A percentile compares a stretch with the other conserved stretches of the same genome.
Conservation (phyloP, 2,329 filamentous ascomycete species). For the Phaeosphaeriaceae sp. region DNA sequence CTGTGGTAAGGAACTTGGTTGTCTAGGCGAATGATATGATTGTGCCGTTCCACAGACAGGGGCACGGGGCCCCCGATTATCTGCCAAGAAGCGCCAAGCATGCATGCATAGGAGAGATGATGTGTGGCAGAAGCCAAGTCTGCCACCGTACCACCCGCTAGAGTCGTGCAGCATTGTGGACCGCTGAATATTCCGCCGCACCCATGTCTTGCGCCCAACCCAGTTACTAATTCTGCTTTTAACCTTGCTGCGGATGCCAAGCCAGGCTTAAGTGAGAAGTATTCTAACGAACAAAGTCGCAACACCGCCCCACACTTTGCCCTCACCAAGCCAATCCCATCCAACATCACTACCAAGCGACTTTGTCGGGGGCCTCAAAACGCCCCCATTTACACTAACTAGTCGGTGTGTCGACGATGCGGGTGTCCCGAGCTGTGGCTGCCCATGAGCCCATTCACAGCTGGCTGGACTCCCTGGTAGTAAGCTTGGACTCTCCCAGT, state of each 20-base stretch:
- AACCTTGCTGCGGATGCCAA: conserved; percentile 16
- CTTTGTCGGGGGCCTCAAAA: background rate
- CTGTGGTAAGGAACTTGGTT: conserved; percentile 12
- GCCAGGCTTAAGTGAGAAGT: background rate
- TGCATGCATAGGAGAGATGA: conserved; percentile 6
- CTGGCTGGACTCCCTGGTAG: conserved; percentile 13
- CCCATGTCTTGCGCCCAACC: background rate
- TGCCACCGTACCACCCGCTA: conserved; percentile 13
- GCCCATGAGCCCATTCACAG: conserved; percentile 24
- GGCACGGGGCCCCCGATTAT: conserved; percentile 15
- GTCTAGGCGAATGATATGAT: conserved; percentile 11
- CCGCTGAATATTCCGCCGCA: conserved; percentile 13
- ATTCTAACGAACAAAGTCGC: conserved; percentile 9
- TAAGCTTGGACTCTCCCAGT: conserved; percentile 17
- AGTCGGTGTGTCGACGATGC: conserved; percentile 21
- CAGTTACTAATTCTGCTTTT: conserved; percentile 5
- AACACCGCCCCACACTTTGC: conserved; percentile 18
- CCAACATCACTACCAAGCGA: conserved; percentile 13
- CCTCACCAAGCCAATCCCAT: conserved; percentile 9
- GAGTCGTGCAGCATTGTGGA: conserved; percentile 15
- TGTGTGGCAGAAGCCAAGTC: conserved; percentile 2
- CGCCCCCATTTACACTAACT: conserved; percentile 19
- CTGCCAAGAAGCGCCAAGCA: conserved; percentile 27
- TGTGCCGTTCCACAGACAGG: conserved; percentile 9
- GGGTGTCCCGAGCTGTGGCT: conserved; percentile 20